phyloP scores from a whole-genome alignment of 2,329 filamentous ascomycete genomes.

The Dichotomopilus funicola region DNA sequence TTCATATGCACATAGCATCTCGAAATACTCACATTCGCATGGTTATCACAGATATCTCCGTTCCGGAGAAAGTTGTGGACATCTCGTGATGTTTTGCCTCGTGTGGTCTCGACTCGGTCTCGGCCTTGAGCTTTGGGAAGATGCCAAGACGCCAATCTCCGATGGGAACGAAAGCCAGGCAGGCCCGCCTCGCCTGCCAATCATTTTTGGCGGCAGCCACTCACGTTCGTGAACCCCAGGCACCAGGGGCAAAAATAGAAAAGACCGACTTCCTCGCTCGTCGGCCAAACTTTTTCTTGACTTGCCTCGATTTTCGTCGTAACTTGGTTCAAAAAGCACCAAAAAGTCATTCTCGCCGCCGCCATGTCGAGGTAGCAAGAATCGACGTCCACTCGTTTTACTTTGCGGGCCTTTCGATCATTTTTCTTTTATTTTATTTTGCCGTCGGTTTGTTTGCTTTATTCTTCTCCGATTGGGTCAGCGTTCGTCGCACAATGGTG shows the following conservation, averaged over 20 bases:
- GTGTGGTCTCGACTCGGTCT: not conserved
- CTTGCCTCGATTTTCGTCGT: not conserved
- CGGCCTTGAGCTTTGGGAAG: not conserved
- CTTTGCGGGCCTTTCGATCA: not conserved
- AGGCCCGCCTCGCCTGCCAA: not conserved
- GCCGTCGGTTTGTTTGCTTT: not conserved
- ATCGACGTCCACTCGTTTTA: constrained; percentile 11
- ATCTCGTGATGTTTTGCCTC: not conserved
- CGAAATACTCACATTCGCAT: too few relatives aligned
- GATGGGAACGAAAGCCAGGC: not conserved
- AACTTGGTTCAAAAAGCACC: not conserved
- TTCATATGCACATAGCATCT: too few relatives aligned
- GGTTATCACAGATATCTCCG: not conserved
- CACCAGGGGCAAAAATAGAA: not conserved
- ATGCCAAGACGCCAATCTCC: not conserved
- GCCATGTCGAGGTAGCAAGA: constrained; percentile 9
- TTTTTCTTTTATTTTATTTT: not conserved
- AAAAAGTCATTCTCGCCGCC: not conserved
- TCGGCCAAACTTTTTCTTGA: not conserved
- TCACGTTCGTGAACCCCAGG: not conserved
- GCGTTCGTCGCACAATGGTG: constrained; percentile 4
- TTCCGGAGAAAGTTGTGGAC: not conserved
- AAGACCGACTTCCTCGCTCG: not conserved
- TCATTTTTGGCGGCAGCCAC: not conserved
- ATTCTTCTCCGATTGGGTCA: not conserved